phyloP scores from a whole-genome alignment of 805 yeast genomes.

The Candida nitratophila region DNA sequence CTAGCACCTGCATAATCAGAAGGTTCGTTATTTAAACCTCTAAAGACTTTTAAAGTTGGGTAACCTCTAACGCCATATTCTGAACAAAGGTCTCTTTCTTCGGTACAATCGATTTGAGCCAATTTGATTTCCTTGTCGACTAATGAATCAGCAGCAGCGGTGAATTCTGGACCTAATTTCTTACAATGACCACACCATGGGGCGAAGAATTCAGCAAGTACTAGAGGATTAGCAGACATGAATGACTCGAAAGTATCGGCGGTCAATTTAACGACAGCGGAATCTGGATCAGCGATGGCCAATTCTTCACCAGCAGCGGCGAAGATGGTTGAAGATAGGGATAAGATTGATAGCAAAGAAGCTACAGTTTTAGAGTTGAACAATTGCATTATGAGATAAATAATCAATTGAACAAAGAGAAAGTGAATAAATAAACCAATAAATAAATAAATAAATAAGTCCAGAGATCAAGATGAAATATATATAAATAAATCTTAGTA shows the following conservation, averaged over 20 bases:
- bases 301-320: constrained; percentile 31
- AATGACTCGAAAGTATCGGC: constrained; percentile 59
- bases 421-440: too few relatives aligned
- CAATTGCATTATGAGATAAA: constrained; percentile 34
- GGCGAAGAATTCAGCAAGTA: constrained; percentile 82
- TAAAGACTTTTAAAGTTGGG: constrained; percentile 77
- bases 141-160: constrained; percentile 62
- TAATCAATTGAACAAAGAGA: neutral
- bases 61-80: constrained; percentile 68
- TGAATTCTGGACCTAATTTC: constrained; percentile 73
- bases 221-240: constrained; percentile 66
- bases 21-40: constrained; percentile 39
- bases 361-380: constrained; percentile 31
- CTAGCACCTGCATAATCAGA: constrained; percentile 82
- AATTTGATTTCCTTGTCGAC: constrained; percentile 56
- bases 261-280: constrained; percentile 80
- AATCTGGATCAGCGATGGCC: constrained; percentile 73
- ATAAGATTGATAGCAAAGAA: constrained; percentile 16
- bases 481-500: too few relatives aligned
- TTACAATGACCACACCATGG: constrained; percentile 99
- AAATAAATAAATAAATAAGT: too few relatives aligned
- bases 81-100: constrained; percentile 63
- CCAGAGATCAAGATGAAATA: too few relatives aligned
- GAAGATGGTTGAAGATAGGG: constrained; percentile 21
- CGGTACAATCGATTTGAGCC: constrained; percentile 85